Conservation (phyloP, 768 basidiomycete species). For the Leccinum obscurum region DNA sequence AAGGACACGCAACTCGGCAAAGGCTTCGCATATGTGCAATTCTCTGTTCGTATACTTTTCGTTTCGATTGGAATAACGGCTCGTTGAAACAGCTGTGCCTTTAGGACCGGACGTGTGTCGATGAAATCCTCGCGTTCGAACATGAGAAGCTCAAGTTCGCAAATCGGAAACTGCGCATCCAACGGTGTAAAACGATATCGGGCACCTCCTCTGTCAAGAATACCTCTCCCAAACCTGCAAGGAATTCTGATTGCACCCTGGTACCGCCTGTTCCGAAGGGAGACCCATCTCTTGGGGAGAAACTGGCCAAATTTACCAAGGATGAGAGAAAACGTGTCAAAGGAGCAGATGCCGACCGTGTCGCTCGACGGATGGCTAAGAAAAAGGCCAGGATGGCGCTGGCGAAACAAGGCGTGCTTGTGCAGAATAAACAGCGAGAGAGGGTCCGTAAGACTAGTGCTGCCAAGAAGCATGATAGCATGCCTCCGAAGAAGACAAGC, state of each 20-base stretch:
- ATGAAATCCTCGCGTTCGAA: slow-evolving; percentile 86
- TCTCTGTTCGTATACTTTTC: slow-evolving; percentile 50
- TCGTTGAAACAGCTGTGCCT: neutral
- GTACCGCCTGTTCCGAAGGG: slow-evolving; percentile 58
- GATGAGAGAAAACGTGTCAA: slow-evolving; percentile 86
- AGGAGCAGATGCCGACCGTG: slow-evolving; percentile 72
- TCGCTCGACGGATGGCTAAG: slow-evolving; percentile 85
- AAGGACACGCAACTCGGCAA: slow-evolving; percentile 92
- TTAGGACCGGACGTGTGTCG: slow-evolving; percentile 89
- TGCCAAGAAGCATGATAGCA: slow-evolving; percentile 23
- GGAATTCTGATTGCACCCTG: slow-evolving; percentile 3
- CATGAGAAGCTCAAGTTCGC: slow-evolving; percentile 81
- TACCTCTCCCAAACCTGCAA: slow-evolving; percentile 5
- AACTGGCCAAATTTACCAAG: slow-evolving; percentile 75
- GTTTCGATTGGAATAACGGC: neutral
- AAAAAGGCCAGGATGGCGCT: slow-evolving; percentile 72
- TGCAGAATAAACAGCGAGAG: slow-evolving; percentile 44
- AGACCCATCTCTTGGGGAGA: slow-evolving; percentile 77
- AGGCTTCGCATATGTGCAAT: slow-evolving; percentile 92
- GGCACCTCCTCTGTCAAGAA: slow-evolving; percentile 32
- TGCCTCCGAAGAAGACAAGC: slow-evolving; percentile 29
- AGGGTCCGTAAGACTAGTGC: slow-evolving; percentile 44
- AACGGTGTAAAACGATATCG: slow-evolving; percentile 81
- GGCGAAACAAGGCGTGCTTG: slow-evolving; percentile 38
- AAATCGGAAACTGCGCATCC: slow-evolving; percentile 88